A percentile compares a stretch with the other conserved stretches of the same genome.
These are phyloP conservation scores for Arthroderma sp. DNA, from an alignment of 2,329 filamentous ascomycete genomes.

Conservation along the genomic window DNA sequence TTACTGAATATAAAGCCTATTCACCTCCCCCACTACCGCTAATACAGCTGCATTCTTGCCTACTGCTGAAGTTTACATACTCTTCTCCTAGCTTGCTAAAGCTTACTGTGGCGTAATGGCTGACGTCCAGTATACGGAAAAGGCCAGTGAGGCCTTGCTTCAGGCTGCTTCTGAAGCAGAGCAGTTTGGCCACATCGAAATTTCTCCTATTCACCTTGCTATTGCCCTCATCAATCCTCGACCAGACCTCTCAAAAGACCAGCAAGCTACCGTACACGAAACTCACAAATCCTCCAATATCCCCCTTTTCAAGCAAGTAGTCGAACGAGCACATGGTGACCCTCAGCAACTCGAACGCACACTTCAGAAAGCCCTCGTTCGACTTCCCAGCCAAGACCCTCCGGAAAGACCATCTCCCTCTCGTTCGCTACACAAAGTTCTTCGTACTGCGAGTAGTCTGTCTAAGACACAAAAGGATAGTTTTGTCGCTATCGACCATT, in stretches of 20 bases:
- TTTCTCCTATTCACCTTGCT: constrained; percentile 80
- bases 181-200: constrained; percentile 82
- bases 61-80: not conserved
- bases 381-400: constrained; percentile 85
- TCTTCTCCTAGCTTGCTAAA: not conserved
- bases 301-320: constrained; percentile 86
- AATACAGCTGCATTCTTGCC: not conserved
- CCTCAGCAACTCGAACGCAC: constrained; percentile 75
- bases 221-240: constrained; percentile 37
- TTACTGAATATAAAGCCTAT: too few species aligned
- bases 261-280: constrained; percentile 53
- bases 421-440: constrained; percentile 65
- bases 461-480: constrained; percentile 97
- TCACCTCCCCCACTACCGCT: not conserved
- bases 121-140: constrained; percentile 67
- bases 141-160: constrained; percentile 76
- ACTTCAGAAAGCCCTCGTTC: constrained; percentile 82
- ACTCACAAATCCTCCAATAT: constrained; percentile 48
- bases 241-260: constrained; percentile 52
- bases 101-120: constrained; percentile 19
- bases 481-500: constrained; percentile 86
- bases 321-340: constrained; percentile 89
- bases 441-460: constrained; percentile 73
- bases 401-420: constrained; percentile 78
- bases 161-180: constrained; percentile 79